These are phyloP conservation scores for Rhodotorula sp. DNA, from an alignment of 1,284 basidiomycete species.

Conservation along the genomic window DNA sequence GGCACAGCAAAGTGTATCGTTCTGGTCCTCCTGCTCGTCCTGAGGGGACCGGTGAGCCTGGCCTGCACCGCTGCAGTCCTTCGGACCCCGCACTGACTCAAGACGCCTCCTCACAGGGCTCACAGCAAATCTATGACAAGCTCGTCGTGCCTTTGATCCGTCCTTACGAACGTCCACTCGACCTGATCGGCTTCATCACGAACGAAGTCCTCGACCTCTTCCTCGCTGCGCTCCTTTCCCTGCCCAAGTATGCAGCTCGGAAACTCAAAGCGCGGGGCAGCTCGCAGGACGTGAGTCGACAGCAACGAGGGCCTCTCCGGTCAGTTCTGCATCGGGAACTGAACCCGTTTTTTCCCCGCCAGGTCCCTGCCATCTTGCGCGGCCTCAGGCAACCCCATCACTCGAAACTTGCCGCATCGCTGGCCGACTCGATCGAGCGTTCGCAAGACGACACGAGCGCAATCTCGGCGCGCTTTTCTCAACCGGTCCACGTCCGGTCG, in stretches of 20 bases:
- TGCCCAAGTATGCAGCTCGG: slow-evolving; percentile 3
- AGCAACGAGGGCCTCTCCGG: background rate
- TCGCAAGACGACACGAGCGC: slow-evolving; percentile 8
- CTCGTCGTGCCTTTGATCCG: slow-evolving; percentile 22
- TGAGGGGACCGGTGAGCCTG: slow-evolving; percentile 18
- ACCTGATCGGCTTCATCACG: slow-evolving; percentile 23
- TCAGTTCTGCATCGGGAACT: background rate
- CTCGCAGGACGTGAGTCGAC: slow-evolving; percentile 6
- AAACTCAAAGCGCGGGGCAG: background rate
- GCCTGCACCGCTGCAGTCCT: background rate
- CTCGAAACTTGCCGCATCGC: slow-evolving; percentile 12
- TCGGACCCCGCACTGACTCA: too few species aligned
- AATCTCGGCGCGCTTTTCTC: slow-evolving; percentile 15
- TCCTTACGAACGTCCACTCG: slow-evolving; percentile 34
- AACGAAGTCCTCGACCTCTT: slow-evolving; percentile 24
- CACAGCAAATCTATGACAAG: slow-evolving; percentile 30
- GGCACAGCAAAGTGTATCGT: slow-evolving; percentile 22
- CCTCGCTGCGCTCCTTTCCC: slow-evolving; percentile 6
- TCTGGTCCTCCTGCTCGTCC: slow-evolving; percentile 22
- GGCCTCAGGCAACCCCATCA: slow-evolving; percentile 21
- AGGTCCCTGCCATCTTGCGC: slow-evolving; percentile 32
- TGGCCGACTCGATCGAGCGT: slow-evolving; percentile 27
- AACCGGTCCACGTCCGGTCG: slow-evolving; percentile 11
- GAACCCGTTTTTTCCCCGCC: background rate
- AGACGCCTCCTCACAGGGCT: slow-evolving; percentile 8